A percentile compares a stretch with the other conserved stretches of the same genome.
phyloP scores from a whole-genome alignment of 1,284 basidiomycete species.

The Leccinum angustisporum region DNA sequence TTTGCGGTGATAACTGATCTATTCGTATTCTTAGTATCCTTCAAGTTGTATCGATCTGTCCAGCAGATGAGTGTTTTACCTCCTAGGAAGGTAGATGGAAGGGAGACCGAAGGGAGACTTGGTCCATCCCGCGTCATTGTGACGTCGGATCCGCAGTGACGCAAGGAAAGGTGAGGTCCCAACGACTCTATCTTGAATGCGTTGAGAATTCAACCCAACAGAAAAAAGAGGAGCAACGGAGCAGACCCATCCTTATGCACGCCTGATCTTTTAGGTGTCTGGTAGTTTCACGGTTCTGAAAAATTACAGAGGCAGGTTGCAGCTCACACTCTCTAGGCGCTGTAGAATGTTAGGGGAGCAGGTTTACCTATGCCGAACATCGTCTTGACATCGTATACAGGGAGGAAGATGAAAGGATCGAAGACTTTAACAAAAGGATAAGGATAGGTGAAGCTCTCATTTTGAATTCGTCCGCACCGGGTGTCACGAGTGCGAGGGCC shows the following conservation, averaged over 20 bases:
- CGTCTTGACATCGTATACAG: constrained; percentile 52
- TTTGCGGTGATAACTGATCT: neutral
- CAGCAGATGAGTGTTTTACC: constrained; percentile 52
- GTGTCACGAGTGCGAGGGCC: constrained; percentile 47
- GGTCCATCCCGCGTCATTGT: neutral
- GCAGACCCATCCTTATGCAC: neutral
- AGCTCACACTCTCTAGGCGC: constrained; percentile 45
- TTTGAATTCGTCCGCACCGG: neutral
- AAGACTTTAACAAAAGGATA: constrained; percentile 38
- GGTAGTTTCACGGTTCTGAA: neutral
- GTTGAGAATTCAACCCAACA: neutral
- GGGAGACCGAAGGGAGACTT: neutral
- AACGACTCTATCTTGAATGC: too few species aligned
- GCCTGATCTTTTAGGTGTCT: neutral
- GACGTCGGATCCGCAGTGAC: neutral
- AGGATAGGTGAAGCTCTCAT: constrained; percentile 20
- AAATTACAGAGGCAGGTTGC: constrained; percentile 52
- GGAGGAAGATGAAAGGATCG: constrained; percentile 52
- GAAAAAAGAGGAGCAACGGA: neutral
- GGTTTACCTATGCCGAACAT: constrained; percentile 40
- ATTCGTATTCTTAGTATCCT: constrained; percentile 8
- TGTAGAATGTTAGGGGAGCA: constrained; percentile 37
- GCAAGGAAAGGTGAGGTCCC: neutral
- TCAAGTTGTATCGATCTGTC: constrained; percentile 45
- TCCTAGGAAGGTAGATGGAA: constrained; percentile 16